Base-by-base conservation (phyloP, 2,329 filamentous ascomycete genomes). In the Orbilia brochopaga region DNA sequence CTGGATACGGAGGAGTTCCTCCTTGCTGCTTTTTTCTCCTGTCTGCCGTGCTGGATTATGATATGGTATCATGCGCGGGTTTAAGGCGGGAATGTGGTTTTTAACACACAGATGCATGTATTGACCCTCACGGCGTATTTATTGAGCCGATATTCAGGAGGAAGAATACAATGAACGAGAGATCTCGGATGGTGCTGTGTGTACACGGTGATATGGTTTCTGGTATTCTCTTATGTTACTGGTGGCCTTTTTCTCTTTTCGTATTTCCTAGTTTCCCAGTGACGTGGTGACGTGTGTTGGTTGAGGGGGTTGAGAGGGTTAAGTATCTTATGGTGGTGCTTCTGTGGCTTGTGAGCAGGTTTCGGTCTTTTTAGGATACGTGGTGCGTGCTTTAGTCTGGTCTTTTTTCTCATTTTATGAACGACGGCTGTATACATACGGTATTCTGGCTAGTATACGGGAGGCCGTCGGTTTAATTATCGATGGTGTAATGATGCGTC, bases 91-190 rank as follows among this genome's bases (percentile, higher is more conserved):
- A 48, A 48, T 48, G n/a, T 48, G 44, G 6, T 48, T 48, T 48
- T n/a, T n/a, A n/a, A n/a, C n/a, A n/a, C n/a, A n/a, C n/a, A 21
- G 11, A 48, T 19, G 44, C 56, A 44, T 67, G 63, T 69, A 57
- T 57, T 61, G 13, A 50, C 13, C 64, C 42, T 54, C 35, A 57
- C 65, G 65, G 65, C 65, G 54, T 70, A 70, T 70, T 70, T 70
- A 55, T 70, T 70, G 65, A 63, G 65, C 65, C 58, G 65, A 35
- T 44, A 52, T 24, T 40, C 40, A 54, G 52, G 21, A 48, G 7
- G 24, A 53, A 30, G 30, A 30, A 53, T 23, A 53, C 2, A 30
- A 30, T 35, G 8, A 53, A 53, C 23, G n/a, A 8, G 17, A 53
- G 30, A 11, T 53, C 23, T 19, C 5, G n/a, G 17, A 32, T 32